Base-by-base conservation (phyloP, 306 rosid genomes). In the Trifolium repens region DNA sequence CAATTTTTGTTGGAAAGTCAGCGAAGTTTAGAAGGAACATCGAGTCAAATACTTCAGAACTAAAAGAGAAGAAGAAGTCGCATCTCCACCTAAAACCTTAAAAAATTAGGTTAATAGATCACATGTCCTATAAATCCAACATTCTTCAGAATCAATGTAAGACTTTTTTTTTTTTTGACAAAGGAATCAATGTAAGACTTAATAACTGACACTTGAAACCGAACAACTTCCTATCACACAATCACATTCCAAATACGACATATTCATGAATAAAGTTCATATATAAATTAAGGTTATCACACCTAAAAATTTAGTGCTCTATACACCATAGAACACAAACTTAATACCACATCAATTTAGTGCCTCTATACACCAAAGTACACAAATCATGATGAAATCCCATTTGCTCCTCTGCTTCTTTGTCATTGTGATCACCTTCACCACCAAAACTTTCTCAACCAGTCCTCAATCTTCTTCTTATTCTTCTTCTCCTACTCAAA, bases 341-440 rank as follows among this genome's bases (percentile, higher is more conserved):
- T 17, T 17, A 17, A 17, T 17, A 17, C 19, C 19, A 17, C 19
- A 17, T 17, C 19, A 74, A 19, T 74, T 46, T 12, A 64, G 74
- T 77, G 84, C n/a, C n/a, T 15, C 67, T 53, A 58, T 40, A 57
- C 57, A 70, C 53, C 35, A 67, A 58, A 54, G 8, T 63, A 43
- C 9, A 35, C 7, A 53, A 15, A 79, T 8, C 79, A 85, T 91
- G 93, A 85, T 91, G 93, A 88, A 84, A 64, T 3, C 77, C 54
- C 80, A 60, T 40, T 14, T 77, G 35, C 14, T 79, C 27, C 5
- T 81, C 53, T 78, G 76, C 34, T 26, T 78, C 65, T 39, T 78
- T 58, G 37, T 83, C 22, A 32, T 79, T 57, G 4, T 39, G 10
- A 39, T 80, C 27, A 61, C 59, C 11, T 78, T 82, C 78, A 53